These are phyloP conservation scores for Ceratobasidium theobromae DNA, from an alignment of 1,284 basidiomycete species.

Conservation along the genomic window DNA sequence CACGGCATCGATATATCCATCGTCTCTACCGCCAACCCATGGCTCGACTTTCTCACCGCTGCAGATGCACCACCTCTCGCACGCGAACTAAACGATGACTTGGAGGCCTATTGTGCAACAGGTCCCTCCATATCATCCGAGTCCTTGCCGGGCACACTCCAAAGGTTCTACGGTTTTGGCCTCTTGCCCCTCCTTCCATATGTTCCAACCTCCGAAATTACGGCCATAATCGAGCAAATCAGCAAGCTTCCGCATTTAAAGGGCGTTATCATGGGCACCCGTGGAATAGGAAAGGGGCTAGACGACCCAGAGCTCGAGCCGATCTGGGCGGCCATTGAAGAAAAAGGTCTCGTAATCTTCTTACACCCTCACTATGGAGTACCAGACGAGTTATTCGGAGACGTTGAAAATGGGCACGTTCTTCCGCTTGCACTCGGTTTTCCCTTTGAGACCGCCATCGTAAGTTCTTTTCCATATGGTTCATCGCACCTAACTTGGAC, in stretches of 20 bases:
- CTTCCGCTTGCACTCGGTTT: conserved; percentile 83
- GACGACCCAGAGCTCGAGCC: conserved; percentile 76
- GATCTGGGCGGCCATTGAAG: conserved; percentile 71
- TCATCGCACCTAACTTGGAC: background rate
- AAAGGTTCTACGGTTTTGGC: conserved; percentile 80
- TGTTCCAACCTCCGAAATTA: conserved; percentile 55
- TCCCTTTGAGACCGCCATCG: conserved; percentile 85
- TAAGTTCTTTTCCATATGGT: conserved; percentile 44
- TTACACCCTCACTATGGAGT: conserved; percentile 83
- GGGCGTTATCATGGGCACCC: conserved; percentile 80
- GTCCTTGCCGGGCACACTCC: too few relatives aligned
- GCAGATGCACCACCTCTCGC: conserved; percentile 67
- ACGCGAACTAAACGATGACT: conserved; percentile 66
- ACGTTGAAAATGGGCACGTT: conserved; percentile 78
- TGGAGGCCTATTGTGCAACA: conserved; percentile 74
- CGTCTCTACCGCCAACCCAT: conserved; percentile 79
- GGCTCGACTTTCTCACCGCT: conserved; percentile 80
- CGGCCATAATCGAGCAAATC: conserved; percentile 66
- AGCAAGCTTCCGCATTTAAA: conserved; percentile 64
- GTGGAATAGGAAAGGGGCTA: conserved; percentile 73
- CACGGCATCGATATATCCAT: conserved; percentile 72
- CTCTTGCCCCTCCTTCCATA: conserved; percentile 76
- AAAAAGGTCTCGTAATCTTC: conserved; percentile 70
- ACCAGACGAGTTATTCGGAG: conserved; percentile 64
- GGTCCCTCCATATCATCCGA: conserved; percentile 49